A percentile compares a stretch with the other conserved stretches of the same genome.
These are phyloP conservation scores for Clarireedia hainanense DNA, from an alignment of 2,329 filamentous ascomycete genomes.

Conservation along the genomic window DNA sequence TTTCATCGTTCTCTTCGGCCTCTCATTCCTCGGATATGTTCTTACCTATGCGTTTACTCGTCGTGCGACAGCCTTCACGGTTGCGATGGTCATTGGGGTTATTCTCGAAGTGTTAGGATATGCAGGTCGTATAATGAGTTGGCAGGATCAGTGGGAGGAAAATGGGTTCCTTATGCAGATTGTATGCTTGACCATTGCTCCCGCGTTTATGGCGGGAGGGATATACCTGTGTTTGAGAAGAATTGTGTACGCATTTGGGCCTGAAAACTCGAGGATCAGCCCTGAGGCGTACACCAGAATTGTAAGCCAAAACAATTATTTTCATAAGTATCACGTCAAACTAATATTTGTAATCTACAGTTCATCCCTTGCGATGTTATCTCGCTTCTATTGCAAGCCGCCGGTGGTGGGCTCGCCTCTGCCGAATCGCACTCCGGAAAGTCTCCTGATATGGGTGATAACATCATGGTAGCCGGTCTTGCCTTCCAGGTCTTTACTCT, in stretches of 20 bases:
- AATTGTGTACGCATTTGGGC: constrained; percentile 41
- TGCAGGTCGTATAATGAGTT: constrained; percentile 46
- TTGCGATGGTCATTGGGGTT: constrained; percentile 47
- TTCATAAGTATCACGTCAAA: constrained; percentile 24
- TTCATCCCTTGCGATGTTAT: constrained; percentile 58
- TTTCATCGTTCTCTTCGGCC: constrained; percentile 43
- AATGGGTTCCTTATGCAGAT: constrained; percentile 48
- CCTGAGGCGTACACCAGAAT: constrained; percentile 42
- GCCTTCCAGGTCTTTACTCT: constrained; percentile 52
- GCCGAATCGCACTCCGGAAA: constrained; percentile 35
- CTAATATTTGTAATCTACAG: constrained; percentile 22
- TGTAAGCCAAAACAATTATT: constrained; percentile 29
- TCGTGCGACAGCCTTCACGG: constrained; percentile 41
- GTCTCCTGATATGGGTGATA: constrained; percentile 37
- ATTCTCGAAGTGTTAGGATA: constrained; percentile 53
- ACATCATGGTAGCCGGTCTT: constrained; percentile 60
- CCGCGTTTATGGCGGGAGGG: constrained; percentile 55
- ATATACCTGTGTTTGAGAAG: constrained; percentile 54
- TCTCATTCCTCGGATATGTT: constrained; percentile 36
- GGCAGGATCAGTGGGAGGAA: constrained; percentile 43
- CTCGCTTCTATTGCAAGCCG: constrained; percentile 52
- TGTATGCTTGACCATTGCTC: constrained; percentile 54
- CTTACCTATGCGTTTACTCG: constrained; percentile 36
- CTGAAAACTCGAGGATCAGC: constrained; percentile 40
- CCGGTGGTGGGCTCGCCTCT: constrained; percentile 51